Evolutionary conservation across 75 land plant genomes (phyloP), one percentile per base, ranked within the genome.

Genomic region (Chamaecyparis obtusa): DNA sequence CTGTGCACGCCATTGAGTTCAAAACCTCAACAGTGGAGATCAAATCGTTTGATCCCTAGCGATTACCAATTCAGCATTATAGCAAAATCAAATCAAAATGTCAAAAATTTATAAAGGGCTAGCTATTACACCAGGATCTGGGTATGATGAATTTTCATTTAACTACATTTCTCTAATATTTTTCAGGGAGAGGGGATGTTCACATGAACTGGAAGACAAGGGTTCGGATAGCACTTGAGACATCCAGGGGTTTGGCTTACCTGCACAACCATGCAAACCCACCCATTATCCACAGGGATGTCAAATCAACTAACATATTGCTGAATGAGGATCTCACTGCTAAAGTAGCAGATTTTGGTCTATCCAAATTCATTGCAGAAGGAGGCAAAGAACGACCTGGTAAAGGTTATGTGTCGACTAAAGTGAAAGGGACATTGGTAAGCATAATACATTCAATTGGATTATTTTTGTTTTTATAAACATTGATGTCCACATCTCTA

Each of bases 251-350:
- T 1, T 41, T 91, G 21, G 85, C 91, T 14, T 91, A 91, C 64
- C 60, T 89, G 21, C 92, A 89, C 19, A 83, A 88, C 36, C 60
- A 82, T 39, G 90, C 85, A 32, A 89, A 87, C 64, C 90, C 91
- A n/a, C 92, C 86, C 9, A 78, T 91, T 13, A 90, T 91, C 74
- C 92, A 91, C 75, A 32, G 86, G 21, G 91, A 91, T 33, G 85
- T 91, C 82, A 91, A 89, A n/a, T 87, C 92, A 3, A 67, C 67
- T 44, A 91, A 87, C 84, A 91, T 91, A 57, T 64, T 91, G 21
- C 84, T 91, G 15, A 88, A 91, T 69, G 76, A 81, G 55, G 85
- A 84, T 19, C 49, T 91, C 83, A 85, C 85, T 43, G 87, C 91
- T 57, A 91, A 91, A 71, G 90, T 91, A 27, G 88, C 91, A 36